Base-by-base conservation (phyloP, 805 yeast genomes). In the Ogataea corticis region DNA sequence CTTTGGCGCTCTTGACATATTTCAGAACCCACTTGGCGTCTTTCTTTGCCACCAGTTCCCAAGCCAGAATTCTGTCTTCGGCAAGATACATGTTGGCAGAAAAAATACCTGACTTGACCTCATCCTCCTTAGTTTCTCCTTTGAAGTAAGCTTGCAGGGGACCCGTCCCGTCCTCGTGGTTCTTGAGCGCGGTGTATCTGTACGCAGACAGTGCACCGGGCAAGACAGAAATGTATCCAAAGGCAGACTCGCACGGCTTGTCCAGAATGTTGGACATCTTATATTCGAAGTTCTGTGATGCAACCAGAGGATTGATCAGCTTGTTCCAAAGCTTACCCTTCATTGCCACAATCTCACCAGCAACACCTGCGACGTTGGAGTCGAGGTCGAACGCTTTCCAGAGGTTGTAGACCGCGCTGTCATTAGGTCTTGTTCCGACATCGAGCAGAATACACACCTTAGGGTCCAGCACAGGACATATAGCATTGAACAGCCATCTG, bases 301-400 rank as follows among this genome's bases (percentile, higher is more conserved):
- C 97, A 38, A 92, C 97, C 34, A 92, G 70, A 10, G 98, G 98
- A 65, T 92, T 92, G 17, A 87, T 64, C 50, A 94, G 71, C 52
- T 91, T 88, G 18, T 70, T 58, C 79, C 97, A 89, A 23, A 82
- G 85, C 57, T 82, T 86, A 35, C 99, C 99, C 58, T 89, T 90
- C 87, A 92, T 85, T 0, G 98, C 89, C 51, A 86, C 86, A 61
- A 94, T 91, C 66, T 94, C 98, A 51, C 99, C 99, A 12, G 98
- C 97, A 1, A 96, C 99, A 51, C 99, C 99, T 0, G 97, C 99
- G 42, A 94, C 96, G 58, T 92, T 91, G 1, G 97, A 90, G 62
- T 94, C 97, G 55, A 82, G 77, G 65, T 94, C 99, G 66, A 94
- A 94, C 0, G 97, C 96, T 66, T 94, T 94, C 99, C 99, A 94